Evolutionary conservation across 768 basidiomycete genomes (phyloP).

Genomic region (Boletus bicolor): DNA sequence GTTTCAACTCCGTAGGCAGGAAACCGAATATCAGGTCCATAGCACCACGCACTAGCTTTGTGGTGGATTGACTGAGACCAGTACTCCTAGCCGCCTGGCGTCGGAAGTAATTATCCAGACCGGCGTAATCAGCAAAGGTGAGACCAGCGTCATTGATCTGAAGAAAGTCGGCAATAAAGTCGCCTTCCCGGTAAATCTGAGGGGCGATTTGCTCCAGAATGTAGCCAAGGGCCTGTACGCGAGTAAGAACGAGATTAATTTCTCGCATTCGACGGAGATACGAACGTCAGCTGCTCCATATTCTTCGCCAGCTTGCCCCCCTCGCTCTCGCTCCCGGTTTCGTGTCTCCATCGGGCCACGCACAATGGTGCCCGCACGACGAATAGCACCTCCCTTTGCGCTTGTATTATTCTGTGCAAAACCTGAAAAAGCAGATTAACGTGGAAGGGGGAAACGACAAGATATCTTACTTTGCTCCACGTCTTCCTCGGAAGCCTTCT

Average conservation of each 20-base stretch:
- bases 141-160: slow-evolving; percentile 85
- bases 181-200: slow-evolving; percentile 77
- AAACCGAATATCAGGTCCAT: slow-evolving; percentile 97
- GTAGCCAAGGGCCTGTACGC: slow-evolving; percentile 62
- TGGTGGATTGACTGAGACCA: slow-evolving; percentile 63
- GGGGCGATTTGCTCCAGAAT: slow-evolving; percentile 74
- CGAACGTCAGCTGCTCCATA: slow-evolving; percentile 70
- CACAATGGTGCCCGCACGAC: slow-evolving; percentile 83
- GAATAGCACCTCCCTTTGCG: slow-evolving; percentile 56
- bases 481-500: slow-evolving; percentile 69
- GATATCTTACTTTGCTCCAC: slow-evolving; percentile 57
- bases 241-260: not conserved
- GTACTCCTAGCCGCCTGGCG: slow-evolving; percentile 79
- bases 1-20: slow-evolving; percentile 75
- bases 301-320: slow-evolving; percentile 54
- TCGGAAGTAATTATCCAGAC: slow-evolving; percentile 90
- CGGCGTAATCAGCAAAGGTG: slow-evolving; percentile 95
- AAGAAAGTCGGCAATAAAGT: slow-evolving; percentile 88
- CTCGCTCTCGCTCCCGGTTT: slow-evolving; percentile 45
- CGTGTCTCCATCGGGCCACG: slow-evolving; percentile 65
- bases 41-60: slow-evolving; percentile 80
- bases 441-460: not conserved
- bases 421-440: slow-evolving; percentile 33
- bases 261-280: not conserved
- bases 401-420: slow-evolving; percentile 37